A percentile compares a stretch with the other conserved stretches of the same genome.
These are phyloP conservation scores for Psilocybe subaeruginosa DNA, from an alignment of 768 basidiomycete genomes.

Conservation along the genomic window DNA sequence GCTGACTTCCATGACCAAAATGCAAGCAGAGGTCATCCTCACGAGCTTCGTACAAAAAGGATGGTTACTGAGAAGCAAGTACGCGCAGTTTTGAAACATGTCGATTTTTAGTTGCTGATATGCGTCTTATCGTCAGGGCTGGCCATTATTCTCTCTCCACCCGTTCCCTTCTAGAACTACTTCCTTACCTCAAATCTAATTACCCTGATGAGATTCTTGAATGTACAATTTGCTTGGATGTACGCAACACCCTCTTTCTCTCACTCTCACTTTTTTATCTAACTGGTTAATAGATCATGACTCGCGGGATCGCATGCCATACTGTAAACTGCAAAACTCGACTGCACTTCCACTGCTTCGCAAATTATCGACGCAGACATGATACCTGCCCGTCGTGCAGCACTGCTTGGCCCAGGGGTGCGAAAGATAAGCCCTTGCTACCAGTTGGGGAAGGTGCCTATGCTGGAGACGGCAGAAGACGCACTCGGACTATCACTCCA, in stretches of 20 bases:
- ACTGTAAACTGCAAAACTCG: constrained; percentile 63
- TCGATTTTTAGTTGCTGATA: constrained; percentile 1
- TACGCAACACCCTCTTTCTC: constrained; percentile 28
- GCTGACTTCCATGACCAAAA: constrained; percentile 64
- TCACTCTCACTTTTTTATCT: neutral
- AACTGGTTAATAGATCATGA: constrained; percentile 53
- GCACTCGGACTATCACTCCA: constrained; percentile 31
- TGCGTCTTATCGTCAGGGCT: constrained; percentile 36
- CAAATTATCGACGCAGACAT: constrained; percentile 43
- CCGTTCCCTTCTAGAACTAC: constrained; percentile 75
- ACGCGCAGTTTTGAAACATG: constrained; percentile 28
- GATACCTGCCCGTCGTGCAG: constrained; percentile 59
- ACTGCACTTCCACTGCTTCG: constrained; percentile 70
- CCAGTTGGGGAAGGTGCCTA: constrained; percentile 74
- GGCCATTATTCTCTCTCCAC: constrained; percentile 79
- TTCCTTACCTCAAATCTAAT: constrained; percentile 70
- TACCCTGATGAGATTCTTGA: constrained; percentile 74
- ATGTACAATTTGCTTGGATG: constrained; percentile 77
- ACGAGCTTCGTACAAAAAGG: constrained; percentile 84
- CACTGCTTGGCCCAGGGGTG: constrained; percentile 61
- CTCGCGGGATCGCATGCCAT: constrained; percentile 66
- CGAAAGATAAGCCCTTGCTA: constrained; percentile 44
- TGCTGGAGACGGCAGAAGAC: constrained; percentile 50
- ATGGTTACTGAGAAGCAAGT: constrained; percentile 79
- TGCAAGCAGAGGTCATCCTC: constrained; percentile 73